Evolutionary conservation across 495 filamentous ascomycete species (phyloP).

Genomic region (Glarea lozoyensis): DNA sequence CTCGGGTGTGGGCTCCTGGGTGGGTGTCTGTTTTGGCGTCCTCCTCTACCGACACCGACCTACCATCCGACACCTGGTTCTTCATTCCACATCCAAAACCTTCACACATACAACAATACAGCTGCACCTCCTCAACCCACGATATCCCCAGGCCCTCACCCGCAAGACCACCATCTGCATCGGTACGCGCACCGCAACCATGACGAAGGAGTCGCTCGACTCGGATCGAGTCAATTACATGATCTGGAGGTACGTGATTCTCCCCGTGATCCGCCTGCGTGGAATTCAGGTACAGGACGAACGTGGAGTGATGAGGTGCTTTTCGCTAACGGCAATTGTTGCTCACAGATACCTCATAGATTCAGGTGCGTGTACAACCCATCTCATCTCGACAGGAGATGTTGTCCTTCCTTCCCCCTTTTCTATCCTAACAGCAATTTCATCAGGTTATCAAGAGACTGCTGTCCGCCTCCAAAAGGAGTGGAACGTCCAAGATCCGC

Average conservation of each 20-base stretch:
- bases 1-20: too few relatives aligned
- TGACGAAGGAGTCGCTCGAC: slow-evolving; percentile 57
- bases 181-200: slow-evolving; percentile 28
- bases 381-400: too few relatives aligned
- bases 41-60: too few relatives aligned
- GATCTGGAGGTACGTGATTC: slow-evolving; percentile 85
- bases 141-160: slow-evolving; percentile 3
- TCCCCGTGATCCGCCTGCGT: slow-evolving; percentile 17
- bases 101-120: slow-evolving; percentile 19
- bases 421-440: too few relatives aligned
- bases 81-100: slow-evolving; percentile 27
- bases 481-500: slow-evolving; percentile 63
- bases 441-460: slow-evolving; percentile 60
- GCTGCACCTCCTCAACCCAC: background rate
- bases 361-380: slow-evolving; percentile 55
- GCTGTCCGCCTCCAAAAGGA: slow-evolving; percentile 75
- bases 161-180: slow-evolving; percentile 14
- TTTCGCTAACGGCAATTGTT: slow-evolving; percentile 18
- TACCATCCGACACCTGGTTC: too few relatives aligned
- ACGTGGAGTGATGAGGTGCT: background rate
- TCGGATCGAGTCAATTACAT: slow-evolving; percentile 96
- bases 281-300: slow-evolving; percentile 17
- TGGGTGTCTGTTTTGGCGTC: too few relatives aligned
- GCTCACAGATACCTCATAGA: slow-evolving; percentile 73
- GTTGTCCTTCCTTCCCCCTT: too few relatives aligned